These are phyloP conservation scores for Bipolaris bicolor DNA, from an alignment of 2,329 filamentous ascomycete genomes.

Conservation along the genomic window DNA sequence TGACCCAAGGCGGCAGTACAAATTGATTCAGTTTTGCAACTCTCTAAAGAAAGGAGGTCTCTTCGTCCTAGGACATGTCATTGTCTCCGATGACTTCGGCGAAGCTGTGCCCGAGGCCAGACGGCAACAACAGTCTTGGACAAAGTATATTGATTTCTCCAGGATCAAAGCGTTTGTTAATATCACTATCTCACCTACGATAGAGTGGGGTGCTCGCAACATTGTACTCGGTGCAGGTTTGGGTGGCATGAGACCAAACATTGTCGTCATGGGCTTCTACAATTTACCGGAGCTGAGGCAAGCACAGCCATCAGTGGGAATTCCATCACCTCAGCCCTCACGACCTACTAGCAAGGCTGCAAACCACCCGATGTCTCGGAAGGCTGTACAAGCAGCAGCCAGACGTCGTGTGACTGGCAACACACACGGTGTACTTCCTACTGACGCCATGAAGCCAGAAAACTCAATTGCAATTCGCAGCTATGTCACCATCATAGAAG, in stretches of 20 bases:
- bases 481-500: constrained; percentile 84
- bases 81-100: constrained; percentile 82
- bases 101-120: constrained; percentile 80
- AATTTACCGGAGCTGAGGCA: constrained; percentile 77
- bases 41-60: constrained; percentile 85
- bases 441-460: constrained; percentile 72
- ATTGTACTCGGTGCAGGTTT: constrained; percentile 80
- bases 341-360: constrained; percentile 39
- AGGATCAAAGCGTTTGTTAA: constrained; percentile 91
- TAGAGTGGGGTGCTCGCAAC: constrained; percentile 86
- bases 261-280: constrained; percentile 80
- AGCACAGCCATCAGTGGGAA: constrained; percentile 62
- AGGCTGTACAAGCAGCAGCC: constrained; percentile 42
- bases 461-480: constrained; percentile 71
- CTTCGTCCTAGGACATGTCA: constrained; percentile 86
- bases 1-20: constrained; percentile 78
- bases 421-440: constrained; percentile 67
- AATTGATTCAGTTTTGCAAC: constrained; percentile 89
- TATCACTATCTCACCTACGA: constrained; percentile 78
- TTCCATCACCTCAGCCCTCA: constrained; percentile 57
- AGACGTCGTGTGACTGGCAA: constrained; percentile 57
- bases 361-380: constrained; percentile 37
- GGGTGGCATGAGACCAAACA: constrained; percentile 88
- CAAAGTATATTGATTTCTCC: constrained; percentile 84
- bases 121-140: constrained; percentile 81